These are phyloP conservation scores for Eucalyptus tenuipes DNA, from an alignment of 345 rosid species.

Conservation along the genomic window DNA sequence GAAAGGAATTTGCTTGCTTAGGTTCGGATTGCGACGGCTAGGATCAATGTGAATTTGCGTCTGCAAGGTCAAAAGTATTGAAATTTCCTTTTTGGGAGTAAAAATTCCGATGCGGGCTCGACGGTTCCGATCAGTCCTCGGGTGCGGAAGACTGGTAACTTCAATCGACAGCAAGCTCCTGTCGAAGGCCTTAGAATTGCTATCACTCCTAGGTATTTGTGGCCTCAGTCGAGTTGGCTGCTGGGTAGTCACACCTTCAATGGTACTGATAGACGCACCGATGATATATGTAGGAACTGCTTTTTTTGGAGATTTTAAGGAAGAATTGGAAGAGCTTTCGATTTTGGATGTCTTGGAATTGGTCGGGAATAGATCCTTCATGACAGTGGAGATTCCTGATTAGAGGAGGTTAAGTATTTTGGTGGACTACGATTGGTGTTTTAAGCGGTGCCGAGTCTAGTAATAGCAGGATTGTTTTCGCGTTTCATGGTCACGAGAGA, in stretches of 20 bases:
- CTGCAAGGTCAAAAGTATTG: background rate
- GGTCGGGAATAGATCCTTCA: background rate
- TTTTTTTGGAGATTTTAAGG: background rate
- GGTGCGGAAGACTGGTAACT: background rate
- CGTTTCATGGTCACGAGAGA: background rate
- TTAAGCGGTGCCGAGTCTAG: background rate
- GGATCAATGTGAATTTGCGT: background rate
- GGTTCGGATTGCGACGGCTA: background rate
- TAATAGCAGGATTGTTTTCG: background rate
- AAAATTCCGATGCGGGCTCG: background rate
- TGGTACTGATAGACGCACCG: fast-evolving
- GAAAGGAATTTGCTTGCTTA: background rate
- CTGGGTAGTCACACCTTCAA: background rate
- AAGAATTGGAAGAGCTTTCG: background rate
- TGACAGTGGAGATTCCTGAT: background rate
- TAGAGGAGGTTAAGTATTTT: background rate
- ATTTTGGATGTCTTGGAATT: background rate
- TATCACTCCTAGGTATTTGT: background rate
- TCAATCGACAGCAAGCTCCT: background rate
- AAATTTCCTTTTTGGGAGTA: background rate
- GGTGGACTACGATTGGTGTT: background rate
- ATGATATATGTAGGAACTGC: background rate
- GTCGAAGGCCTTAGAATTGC: background rate
- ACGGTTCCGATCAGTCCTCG: background rate
- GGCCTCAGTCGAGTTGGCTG: background rate